Base-by-base conservation (phyloP, 192 early-diverging fungal genomes). In the Radiomyces spectabilis region DNA sequence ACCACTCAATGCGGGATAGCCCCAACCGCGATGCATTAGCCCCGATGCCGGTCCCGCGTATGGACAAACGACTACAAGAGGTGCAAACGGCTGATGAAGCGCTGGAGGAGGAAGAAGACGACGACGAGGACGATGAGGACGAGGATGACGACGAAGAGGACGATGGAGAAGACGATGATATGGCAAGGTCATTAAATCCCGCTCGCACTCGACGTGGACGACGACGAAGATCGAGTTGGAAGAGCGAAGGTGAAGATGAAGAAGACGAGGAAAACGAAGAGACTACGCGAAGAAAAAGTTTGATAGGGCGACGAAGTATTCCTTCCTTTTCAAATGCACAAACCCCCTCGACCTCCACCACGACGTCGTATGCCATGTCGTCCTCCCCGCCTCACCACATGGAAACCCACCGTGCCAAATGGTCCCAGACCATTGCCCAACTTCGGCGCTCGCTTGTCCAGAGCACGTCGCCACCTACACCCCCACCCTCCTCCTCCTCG, bases 321-420 rank as follows among this genome's bases (percentile, higher is more conserved):
- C 43, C 60, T 9, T 50, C 60, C 22, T 62, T 62, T 32, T 46
- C 21, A 2, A 54, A 38, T 2, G 18, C 51, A 55, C 41, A 41
- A 3, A 37, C 31, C 4, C 59, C 59, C 0, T 45, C 42, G 7
- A 43, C 51, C 13, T 42, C 51, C 4, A 61, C 59, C 1, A 54
- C 52, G 0, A 51, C 37, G 27, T 55, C 60, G 1, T 62, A 44
- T 49, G 51, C 51, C 1, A 35, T n/a, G n/a, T n/a, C n/a, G n/a
- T n/a, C n/a, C n/a, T n/a, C n/a, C n/a, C n/a, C n/a, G n/a, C n/a
- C n/a, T n/a, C n/a, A n/a, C n/a, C n/a, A n/a, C n/a, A n/a, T n/a
- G n/a, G n/a, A n/a, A n/a, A n/a, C n/a, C n/a, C n/a, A n/a, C n/a
- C n/a, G n/a, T n/a, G n/a, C n/a, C n/a, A n/a, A n/a, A n/a, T n/a